Evolutionary conservation across 2,329 filamentous ascomycete species (phyloP).

Genomic region (Fusarium nanum): DNA sequence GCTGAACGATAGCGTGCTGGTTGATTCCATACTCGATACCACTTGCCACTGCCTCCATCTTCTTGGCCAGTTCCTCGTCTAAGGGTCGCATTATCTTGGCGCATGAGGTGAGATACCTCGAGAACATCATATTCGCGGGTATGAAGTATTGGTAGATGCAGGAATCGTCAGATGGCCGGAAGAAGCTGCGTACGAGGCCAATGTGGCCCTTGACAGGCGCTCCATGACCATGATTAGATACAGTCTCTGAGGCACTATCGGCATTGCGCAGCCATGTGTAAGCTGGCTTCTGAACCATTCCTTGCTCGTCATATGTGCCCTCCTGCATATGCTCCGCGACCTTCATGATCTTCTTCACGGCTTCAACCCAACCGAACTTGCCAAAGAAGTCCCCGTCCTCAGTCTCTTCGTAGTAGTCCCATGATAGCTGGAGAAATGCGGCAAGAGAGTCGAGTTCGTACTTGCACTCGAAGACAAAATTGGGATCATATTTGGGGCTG

Average conservation of each 20-base stretch:
- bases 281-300: constrained; percentile 65
- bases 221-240: constrained; percentile 79
- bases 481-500: constrained; percentile 73
- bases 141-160: constrained; percentile 89
- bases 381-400: constrained; percentile 79
- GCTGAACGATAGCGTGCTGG: constrained; percentile 73
- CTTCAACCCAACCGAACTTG: constrained; percentile 76
- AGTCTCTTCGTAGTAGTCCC: constrained; percentile 82
- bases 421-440: constrained; percentile 83
- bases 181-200: constrained; percentile 86
- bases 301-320: constrained; percentile 75
- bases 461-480: constrained; percentile 91
- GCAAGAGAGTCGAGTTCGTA: constrained; percentile 94
- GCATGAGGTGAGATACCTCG: constrained; percentile 67
- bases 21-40: constrained; percentile 73
- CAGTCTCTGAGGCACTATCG: constrained; percentile 80
- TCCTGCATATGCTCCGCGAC: constrained; percentile 77
- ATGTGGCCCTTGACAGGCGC: constrained; percentile 84
- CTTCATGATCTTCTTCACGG: constrained; percentile 75
- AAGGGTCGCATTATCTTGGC: constrained; percentile 59
- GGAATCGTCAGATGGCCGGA: constrained; percentile 90
- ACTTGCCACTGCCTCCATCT: constrained; percentile 68
- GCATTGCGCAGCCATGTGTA: constrained; percentile 85
- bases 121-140: constrained; percentile 89
- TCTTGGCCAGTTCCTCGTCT: constrained; percentile 62